These are phyloP conservation scores for Trichoderma orchidacearum DNA, from an alignment of 495 filamentous ascomycete species.

Conservation along the genomic window DNA sequence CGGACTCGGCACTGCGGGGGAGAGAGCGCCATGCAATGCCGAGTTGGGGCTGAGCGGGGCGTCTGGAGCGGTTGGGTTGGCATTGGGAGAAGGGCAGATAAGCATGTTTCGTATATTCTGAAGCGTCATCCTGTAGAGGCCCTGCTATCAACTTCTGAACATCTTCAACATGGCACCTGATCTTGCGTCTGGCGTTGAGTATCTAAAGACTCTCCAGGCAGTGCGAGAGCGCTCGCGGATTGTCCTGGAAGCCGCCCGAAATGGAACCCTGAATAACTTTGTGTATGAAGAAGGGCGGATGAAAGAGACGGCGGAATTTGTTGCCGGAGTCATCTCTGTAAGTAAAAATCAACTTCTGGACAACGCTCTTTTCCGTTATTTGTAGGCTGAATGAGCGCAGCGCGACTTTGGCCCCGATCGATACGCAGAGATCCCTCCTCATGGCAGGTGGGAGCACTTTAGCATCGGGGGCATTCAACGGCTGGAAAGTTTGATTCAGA, in stretches of 20 bases:
- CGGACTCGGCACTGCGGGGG: background rate
- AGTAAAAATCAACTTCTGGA: background rate
- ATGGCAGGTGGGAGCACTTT: slow-evolving; percentile 63
- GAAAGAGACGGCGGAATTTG: slow-evolving; percentile 6
- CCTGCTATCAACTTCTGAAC: too few relatives aligned
- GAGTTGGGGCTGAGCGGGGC: background rate
- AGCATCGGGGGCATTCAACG: slow-evolving; percentile 53
- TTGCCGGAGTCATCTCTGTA: background rate
- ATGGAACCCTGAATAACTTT: slow-evolving; percentile 5
- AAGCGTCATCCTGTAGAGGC: too few relatives aligned
- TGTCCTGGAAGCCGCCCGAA: slow-evolving; percentile 3
- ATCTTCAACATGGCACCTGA: background rate
- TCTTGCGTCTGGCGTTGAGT: slow-evolving; percentile 3
- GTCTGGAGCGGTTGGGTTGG: background rate
- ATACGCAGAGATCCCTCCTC: slow-evolving; percentile 39
- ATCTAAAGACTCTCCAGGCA: slow-evolving; percentile 7
- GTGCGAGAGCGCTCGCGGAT: slow-evolving; percentile 7
- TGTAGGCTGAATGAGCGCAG: too few relatives aligned
- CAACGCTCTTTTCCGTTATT: background rate
- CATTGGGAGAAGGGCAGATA: background rate
- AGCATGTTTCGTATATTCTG: background rate
- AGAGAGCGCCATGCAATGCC: too few relatives aligned
- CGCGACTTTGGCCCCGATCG: slow-evolving; percentile 39
- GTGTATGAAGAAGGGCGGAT: slow-evolving; percentile 1
- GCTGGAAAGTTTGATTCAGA: slow-evolving; percentile 50